phyloP scores from a whole-genome alignment of 164 flowering plant genomes.

The Berberis vulgaris region DNA sequence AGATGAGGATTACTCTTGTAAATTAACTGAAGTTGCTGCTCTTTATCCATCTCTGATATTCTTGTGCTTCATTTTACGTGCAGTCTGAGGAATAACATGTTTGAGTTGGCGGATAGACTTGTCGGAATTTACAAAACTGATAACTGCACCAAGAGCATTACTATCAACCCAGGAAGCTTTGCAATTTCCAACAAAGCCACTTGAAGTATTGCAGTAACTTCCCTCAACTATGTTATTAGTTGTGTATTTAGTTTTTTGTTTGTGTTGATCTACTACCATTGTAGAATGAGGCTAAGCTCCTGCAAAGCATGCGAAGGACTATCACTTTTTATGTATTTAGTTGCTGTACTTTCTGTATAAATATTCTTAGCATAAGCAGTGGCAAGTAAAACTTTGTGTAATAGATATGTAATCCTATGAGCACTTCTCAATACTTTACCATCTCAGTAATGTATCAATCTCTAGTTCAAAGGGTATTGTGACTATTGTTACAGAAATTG shows the following conservation, averaged over 20 bases:
- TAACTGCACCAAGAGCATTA: constrained; percentile 96
- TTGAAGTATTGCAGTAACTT: constrained; percentile 13
- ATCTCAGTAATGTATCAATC: too few relatives aligned
- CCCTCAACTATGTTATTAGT: neutral
- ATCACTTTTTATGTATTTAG: too few relatives aligned
- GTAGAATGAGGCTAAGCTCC: too few relatives aligned
- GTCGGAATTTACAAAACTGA: constrained; percentile 96
- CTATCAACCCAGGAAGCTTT: constrained; percentile 81
- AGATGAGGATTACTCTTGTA: neutral
- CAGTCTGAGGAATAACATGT: constrained; percentile 97
- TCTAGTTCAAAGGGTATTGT: too few relatives aligned
- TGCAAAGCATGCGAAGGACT: too few relatives aligned
- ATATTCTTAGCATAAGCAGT: too few relatives aligned
- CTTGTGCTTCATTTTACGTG: constrained; percentile 8
- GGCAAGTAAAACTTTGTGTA: too few relatives aligned
- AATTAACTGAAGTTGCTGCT: neutral
- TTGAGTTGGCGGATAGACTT: constrained; percentile 93
- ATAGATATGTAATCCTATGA: too few relatives aligned
- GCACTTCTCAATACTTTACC: too few relatives aligned
- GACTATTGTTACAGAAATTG: too few relatives aligned
- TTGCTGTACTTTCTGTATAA: too few relatives aligned
- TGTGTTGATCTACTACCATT: neutral
- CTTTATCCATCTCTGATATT: neutral
- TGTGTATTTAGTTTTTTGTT: neutral
- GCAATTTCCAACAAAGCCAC: constrained; percentile 50